These are phyloP conservation scores for Claviceps maximensis DNA, from an alignment of 2,329 filamentous ascomycete genomes.

Conservation along the genomic window DNA sequence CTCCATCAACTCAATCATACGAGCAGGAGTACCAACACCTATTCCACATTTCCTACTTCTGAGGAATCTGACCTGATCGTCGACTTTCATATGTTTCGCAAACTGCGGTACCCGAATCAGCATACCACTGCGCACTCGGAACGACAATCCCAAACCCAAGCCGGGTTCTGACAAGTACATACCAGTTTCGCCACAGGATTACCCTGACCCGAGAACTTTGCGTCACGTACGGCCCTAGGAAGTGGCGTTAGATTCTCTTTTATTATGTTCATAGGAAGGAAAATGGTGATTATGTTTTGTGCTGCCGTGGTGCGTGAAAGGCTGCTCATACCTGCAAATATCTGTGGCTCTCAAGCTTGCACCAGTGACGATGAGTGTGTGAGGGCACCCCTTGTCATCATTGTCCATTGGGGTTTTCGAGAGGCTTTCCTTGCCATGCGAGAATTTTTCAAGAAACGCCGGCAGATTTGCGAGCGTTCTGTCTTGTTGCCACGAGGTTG, in stretches of 20 bases:
- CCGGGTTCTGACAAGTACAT: conserved; percentile 9
- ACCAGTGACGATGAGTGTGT: conserved; percentile 78
- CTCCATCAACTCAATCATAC: conserved; percentile 70
- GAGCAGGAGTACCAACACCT: conserved; percentile 77
- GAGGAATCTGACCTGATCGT: conserved; percentile 70
- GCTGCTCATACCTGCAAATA: conserved; percentile 49
- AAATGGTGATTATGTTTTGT: too few species aligned
- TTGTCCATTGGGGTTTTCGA: conserved; percentile 53
- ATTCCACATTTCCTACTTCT: conserved; percentile 61
- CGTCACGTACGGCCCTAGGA: conserved; percentile 46
- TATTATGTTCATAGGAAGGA: neutral
- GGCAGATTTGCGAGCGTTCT: conserved; percentile 63
- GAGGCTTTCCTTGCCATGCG: conserved; percentile 44
- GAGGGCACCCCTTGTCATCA: conserved; percentile 57
- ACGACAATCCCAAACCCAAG: too few species aligned
- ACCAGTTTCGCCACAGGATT: conserved; percentile 70
- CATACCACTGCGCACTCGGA: neutral
- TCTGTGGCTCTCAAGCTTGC: conserved; percentile 81
- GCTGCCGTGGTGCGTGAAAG: neutral
- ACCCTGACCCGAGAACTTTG: conserved; percentile 64
- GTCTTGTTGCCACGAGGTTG: conserved; percentile 55
- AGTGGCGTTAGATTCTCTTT: conserved; percentile 1
- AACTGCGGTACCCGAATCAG: conserved; percentile 37
- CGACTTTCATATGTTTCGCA: conserved; percentile 94
- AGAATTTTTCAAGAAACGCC: conserved; percentile 59